Conservation (phyloP, 768 basidiomycete species). For the Lactifluus piperatus region DNA sequence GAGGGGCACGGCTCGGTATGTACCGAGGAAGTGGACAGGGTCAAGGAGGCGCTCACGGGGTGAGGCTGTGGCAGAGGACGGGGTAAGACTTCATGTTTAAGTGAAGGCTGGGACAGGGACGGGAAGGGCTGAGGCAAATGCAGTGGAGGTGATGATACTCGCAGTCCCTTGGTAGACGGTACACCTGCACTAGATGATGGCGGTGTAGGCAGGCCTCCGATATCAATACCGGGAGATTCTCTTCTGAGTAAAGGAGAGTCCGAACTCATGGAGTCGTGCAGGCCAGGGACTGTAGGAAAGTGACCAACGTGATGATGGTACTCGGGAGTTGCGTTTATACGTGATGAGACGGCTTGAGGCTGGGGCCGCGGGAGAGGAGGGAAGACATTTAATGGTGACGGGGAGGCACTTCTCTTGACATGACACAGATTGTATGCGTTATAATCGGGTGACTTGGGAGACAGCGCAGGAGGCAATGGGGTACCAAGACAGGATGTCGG, state of each 20-base stretch:
- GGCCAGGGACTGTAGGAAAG: background rate
- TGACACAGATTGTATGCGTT: background rate
- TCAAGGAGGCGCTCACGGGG: background rate
- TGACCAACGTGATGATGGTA: conserved; percentile 5
- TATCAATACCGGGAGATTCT: background rate
- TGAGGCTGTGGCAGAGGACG: conserved; percentile 1
- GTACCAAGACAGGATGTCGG: conserved; percentile 6
- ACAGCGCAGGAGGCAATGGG: background rate
- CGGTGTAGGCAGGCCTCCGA: conserved; percentile 16
- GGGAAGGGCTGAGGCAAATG: conserved; percentile 4
- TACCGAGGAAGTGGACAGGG: background rate
- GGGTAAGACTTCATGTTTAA: background rate
- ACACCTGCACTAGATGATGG: conserved; percentile 18
- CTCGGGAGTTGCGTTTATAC: background rate
- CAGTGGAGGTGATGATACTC: conserved; percentile 8
- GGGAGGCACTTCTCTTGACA: background rate
- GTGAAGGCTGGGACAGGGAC: background rate
- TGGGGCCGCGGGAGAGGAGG: conserved; percentile 7
- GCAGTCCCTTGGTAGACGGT: conserved; percentile 5
- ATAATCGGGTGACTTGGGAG: conserved; percentile 4
- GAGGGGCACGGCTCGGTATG: background rate
- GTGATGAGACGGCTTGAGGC: conserved; percentile 1
- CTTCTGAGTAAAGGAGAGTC: background rate
- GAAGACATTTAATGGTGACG: conserved; percentile 1
- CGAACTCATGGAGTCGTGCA: background rate